Evolutionary conservation across 108 stramenopile species (phyloP).

Genomic region (Thalassiosira profunda): DNA sequence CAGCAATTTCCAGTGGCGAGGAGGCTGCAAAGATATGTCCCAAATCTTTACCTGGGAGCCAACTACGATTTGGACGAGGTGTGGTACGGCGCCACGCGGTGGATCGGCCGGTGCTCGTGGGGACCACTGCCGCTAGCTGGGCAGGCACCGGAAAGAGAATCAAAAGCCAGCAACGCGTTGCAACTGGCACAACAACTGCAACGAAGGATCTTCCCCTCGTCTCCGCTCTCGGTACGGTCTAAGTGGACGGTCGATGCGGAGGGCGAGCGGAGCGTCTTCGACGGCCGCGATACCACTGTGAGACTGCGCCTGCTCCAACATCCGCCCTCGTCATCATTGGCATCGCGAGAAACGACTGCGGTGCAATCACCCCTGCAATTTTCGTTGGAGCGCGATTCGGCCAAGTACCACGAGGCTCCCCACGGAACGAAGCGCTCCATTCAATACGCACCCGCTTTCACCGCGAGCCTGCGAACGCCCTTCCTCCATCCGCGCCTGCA

Average conservation of each 20-base stretch:
- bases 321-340: no score
- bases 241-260: constrained; percentile 26
- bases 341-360: no score
- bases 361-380: constrained; percentile 8
- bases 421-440: neutral
- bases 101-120: constrained; percentile 39
- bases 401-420: constrained; percentile 10
- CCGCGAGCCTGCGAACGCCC: constrained; percentile 17
- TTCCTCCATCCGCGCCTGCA: constrained; percentile 34
- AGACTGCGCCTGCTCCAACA: constrained; percentile 17
- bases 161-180: neutral
- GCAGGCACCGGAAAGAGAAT: no score
- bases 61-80: constrained; percentile 45
- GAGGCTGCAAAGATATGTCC: constrained; percentile 1
- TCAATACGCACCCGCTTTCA: constrained; percentile 28
- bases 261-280: constrained; percentile 34
- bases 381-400: constrained; percentile 37
- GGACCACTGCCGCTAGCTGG: neutral
- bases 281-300: constrained; percentile 16
- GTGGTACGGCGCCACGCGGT: constrained; percentile 49
- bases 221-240: no score
- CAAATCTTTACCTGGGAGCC: constrained; percentile 28
- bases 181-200: neutral
- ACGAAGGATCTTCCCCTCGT: no score
- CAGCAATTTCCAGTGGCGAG: no score